These are phyloP conservation scores for Pythium aquatile DNA, from an alignment of 352 stramenopile species.

Conservation along the genomic window DNA sequence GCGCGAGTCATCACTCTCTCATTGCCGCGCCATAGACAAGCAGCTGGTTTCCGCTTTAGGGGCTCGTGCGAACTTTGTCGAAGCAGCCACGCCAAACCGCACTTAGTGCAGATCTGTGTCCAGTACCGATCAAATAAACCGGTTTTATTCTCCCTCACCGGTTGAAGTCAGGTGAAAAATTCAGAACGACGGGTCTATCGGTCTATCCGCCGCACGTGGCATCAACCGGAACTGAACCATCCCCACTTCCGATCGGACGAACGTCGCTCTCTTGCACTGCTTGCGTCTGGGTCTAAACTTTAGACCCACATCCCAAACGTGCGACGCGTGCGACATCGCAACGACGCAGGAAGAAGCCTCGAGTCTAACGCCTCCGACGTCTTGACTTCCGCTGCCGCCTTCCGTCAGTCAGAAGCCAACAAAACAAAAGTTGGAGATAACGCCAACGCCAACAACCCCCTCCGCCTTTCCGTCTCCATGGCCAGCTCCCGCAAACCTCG, in stretches of 20 bases:
- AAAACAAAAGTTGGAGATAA: constrained; percentile 3
- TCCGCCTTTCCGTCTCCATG: background rate
- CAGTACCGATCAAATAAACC: constrained; percentile 20
- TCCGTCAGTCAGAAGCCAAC: background rate
- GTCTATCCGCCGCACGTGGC: constrained; percentile 1
- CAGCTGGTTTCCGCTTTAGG: constrained; percentile 9
- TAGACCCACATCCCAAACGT: constrained; percentile 1
- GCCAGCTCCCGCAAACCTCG: constrained; percentile 35
- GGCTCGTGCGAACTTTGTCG: constrained; percentile 12
- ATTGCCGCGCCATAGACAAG: constrained; percentile 21
- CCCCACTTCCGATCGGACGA: constrained; percentile 23
- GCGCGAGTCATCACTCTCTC: constrained; percentile 23
- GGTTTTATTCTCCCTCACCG: constrained; percentile 5
- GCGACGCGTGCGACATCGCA: constrained; percentile 17
- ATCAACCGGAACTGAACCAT: constrained; percentile 4
- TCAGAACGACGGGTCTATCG: constrained; percentile 15
- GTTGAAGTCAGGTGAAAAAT: constrained; percentile 20
- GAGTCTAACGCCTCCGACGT: background rate
- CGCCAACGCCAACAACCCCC: background rate
- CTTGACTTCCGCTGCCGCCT: too few relatives aligned
- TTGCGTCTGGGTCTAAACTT: constrained; percentile 1
- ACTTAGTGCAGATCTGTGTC: constrained; percentile 7
- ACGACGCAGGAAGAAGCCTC: background rate
- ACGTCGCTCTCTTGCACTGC: constrained; percentile 18
- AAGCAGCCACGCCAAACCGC: constrained; percentile 9